Evolutionary conservation across 306 rosid species (phyloP).

Genomic region (Potentilla sterilis): DNA sequence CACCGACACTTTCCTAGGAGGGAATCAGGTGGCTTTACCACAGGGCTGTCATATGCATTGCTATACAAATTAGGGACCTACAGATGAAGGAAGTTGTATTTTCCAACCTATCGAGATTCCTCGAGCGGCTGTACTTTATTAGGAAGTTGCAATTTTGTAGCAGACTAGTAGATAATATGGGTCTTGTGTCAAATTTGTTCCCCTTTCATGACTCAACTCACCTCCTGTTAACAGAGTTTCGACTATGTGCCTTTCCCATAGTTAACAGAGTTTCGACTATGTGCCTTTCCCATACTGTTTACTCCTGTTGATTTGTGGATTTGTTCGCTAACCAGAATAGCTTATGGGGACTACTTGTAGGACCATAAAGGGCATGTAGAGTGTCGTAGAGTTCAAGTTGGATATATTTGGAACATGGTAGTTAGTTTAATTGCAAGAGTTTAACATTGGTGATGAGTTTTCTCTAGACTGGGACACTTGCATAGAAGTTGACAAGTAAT

Average conservation of each 20-base stretch:
- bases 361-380: background rate
- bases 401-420: background rate
- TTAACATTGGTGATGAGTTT: background rate
- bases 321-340: background rate
- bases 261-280: background rate
- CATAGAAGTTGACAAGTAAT: background rate
- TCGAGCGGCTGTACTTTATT: background rate
- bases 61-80: background rate
- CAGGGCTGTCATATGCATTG: background rate
- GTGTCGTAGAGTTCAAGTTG: background rate
- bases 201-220: background rate
- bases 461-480: background rate
- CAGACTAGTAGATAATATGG: background rate
- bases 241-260: background rate
- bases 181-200: background rate
- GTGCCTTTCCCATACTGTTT: background rate
- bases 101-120: background rate
- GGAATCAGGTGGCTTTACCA: background rate
- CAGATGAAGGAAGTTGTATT: background rate
- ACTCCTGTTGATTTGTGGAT: background rate
- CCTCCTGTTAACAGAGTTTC: background rate
- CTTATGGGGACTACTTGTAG: background rate
- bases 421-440: background rate
- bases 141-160: background rate
- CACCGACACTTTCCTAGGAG: background rate